phyloP scores from a whole-genome alignment of 257 asterid species.

The Scutellaria baicalensis region DNA sequence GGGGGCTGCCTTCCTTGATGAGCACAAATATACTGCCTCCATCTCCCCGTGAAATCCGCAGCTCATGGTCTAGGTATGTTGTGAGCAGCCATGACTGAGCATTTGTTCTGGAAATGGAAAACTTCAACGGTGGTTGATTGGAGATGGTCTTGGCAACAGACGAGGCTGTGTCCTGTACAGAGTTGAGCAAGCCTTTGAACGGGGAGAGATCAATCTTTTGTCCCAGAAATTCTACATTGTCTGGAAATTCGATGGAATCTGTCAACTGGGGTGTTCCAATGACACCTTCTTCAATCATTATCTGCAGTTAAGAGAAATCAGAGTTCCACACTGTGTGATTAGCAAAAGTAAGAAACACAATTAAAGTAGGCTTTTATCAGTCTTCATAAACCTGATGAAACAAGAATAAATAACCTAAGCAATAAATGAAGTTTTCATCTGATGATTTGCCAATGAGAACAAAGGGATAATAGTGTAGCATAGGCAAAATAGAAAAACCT shows the following conservation, averaged over 20 bases:
- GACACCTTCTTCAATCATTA: conserved; percentile 74
- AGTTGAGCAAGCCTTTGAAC: conserved; percentile 60
- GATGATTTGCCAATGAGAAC: neutral
- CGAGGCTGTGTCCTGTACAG: conserved; percentile 82
- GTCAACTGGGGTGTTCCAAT: conserved; percentile 92
- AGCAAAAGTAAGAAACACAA: neutral
- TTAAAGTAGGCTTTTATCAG: neutral
- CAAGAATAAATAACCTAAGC: neutral
- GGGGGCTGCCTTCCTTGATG: conserved; percentile 69
- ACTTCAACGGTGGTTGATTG: conserved; percentile 74
- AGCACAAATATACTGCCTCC: conserved; percentile 83
- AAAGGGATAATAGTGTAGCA: neutral
- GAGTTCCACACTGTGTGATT: neutral
- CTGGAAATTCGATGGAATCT: conserved; percentile 76
- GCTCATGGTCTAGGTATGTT: conserved; percentile 78
- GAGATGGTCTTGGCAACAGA: conserved; percentile 75
- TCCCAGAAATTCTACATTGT: conserved; percentile 68
- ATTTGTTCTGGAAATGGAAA: conserved; percentile 44
- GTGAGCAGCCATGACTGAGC: conserved; percentile 91
- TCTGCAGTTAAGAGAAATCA: too few relatives aligned
- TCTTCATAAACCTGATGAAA: neutral
- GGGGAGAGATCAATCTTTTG: conserved; percentile 82
- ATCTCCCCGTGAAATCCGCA: conserved; percentile 83
- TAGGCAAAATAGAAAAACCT: conserved; percentile 32
- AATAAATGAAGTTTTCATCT: neutral